A percentile compares a stretch with the other conserved stretches of the same genome.
Evolutionary conservation across 2,329 filamentous ascomycete genomes (phyloP).

Genomic region (Emergomyces pasteurianus): DNA sequence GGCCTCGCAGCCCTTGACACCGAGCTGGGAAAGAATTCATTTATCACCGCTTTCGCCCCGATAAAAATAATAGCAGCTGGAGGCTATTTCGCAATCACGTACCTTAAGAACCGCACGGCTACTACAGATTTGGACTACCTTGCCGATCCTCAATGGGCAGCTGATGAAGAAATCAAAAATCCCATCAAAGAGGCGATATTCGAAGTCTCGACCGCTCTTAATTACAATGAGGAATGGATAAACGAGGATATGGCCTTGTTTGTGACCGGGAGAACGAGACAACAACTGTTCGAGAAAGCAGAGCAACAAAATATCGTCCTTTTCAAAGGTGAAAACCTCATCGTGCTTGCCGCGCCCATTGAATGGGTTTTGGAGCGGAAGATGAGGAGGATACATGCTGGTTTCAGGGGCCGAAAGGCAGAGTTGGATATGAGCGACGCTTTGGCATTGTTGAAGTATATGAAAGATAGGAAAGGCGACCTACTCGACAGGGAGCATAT

Average conservation of each 20-base stretch:
- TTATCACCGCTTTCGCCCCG: slow-evolving; percentile 22
- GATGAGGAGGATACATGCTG: slow-evolving; percentile 19
- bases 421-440: slow-evolving; percentile 20
- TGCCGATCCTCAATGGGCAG: slow-evolving; percentile 22
- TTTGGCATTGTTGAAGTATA: slow-evolving; percentile 19
- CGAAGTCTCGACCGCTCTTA: slow-evolving; percentile 14
- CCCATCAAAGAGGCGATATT: slow-evolving; percentile 17
- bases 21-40: slow-evolving; percentile 20
- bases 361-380: slow-evolving; percentile 27
- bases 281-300: slow-evolving; percentile 18
- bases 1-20: slow-evolving; percentile 21
- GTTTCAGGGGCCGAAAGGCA: slow-evolving; percentile 13
- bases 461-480: slow-evolving; percentile 14
- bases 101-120: slow-evolving; percentile 20
- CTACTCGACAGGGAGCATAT: slow-evolving; percentile 17
- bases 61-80: slow-evolving; percentile 21
- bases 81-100: slow-evolving; percentile 21
- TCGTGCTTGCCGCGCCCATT: slow-evolving; percentile 22
- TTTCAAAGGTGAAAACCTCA: slow-evolving; percentile 18
- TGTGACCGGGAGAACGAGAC: slow-evolving; percentile 15
- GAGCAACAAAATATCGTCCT: slow-evolving; percentile 22
- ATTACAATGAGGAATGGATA: slow-evolving; percentile 18
- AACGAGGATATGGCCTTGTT: slow-evolving; percentile 24
- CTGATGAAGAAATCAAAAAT: slow-evolving; percentile 20
- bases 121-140: slow-evolving; percentile 24